These are phyloP conservation scores for Plasmodium malariae DNA, from an alignment of 169 alveolate species.

Conservation along the genomic window DNA sequence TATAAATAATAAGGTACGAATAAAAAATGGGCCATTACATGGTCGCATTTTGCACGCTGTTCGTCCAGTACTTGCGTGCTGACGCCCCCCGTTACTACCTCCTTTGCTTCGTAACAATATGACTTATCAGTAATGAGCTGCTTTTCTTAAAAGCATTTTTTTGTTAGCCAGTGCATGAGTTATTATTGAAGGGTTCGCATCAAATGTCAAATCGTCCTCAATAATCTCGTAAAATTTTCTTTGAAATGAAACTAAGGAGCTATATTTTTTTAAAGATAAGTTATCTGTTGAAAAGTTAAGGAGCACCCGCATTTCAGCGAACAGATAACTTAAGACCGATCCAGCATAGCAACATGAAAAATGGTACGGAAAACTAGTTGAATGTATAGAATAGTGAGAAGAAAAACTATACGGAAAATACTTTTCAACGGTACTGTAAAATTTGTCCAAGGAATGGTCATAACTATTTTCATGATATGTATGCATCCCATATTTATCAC, in stretches of 20 bases:
- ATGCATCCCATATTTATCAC: constrained; percentile 17
- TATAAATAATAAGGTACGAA: no score
- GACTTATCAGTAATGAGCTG: no score
- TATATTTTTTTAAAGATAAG: constrained; percentile 34
- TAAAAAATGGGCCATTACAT: no score
- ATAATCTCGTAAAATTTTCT: constrained; percentile 43
- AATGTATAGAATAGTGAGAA: constrained; percentile 37
- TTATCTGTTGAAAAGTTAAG: constrained; percentile 2
- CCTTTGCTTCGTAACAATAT: no score
- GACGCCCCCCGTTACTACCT: no score
- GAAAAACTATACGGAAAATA: constrained; percentile 38
- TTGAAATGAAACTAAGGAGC: constrained; percentile 43
- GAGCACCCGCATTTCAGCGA: constrained; percentile 52
- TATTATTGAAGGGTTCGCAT: constrained; percentile 34
- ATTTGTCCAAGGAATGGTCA: constrained; percentile 6
- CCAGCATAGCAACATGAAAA: constrained; percentile 71
- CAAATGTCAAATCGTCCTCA: neutral
- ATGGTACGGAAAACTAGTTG: constrained; percentile 73
- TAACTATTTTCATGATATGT: neutral
- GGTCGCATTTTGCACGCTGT: no score
- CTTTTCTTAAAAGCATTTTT: neutral
- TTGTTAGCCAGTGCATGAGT: constrained; percentile 1
- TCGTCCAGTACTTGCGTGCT: no score
- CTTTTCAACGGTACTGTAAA: constrained; percentile 11
- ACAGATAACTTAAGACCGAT: constrained; percentile 56